These are phyloP conservation scores for Myriangium duriaei DNA, from an alignment of 2,329 filamentous ascomycete genomes.

Conservation along the genomic window DNA sequence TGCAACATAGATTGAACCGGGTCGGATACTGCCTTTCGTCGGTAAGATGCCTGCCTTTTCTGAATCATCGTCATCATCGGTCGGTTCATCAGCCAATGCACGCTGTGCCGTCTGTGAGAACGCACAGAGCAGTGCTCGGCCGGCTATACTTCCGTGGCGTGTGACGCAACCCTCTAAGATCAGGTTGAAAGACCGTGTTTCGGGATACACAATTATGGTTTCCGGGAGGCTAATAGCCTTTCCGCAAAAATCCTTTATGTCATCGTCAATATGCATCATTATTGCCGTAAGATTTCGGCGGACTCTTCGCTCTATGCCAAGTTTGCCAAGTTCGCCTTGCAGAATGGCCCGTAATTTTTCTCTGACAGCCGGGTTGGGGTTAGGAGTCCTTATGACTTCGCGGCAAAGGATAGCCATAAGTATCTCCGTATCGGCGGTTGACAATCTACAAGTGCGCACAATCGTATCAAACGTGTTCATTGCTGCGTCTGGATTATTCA, in stretches of 20 bases:
- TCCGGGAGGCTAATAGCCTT: slow-evolving; percentile 12
- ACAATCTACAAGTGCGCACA: slow-evolving; percentile 14
- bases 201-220: slow-evolving; percentile 10
- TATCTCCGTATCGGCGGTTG: neutral
- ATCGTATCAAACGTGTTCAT: slow-evolving; percentile 22
- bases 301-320: neutral
- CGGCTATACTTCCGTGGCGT: slow-evolving; percentile 34
- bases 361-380: neutral
- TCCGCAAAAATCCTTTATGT: slow-evolving; percentile 18
- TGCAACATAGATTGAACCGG: neutral
- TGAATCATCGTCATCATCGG: neutral
- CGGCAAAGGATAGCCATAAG: slow-evolving; percentile 2
- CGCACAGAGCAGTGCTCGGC: slow-evolving; percentile 34
- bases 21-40: slow-evolving; percentile 1
- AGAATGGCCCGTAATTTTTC: slow-evolving; percentile 8
- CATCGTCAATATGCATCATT: slow-evolving; percentile 19
- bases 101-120: slow-evolving; percentile 30
- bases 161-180: slow-evolving; percentile 44
- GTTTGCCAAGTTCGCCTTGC: slow-evolving; percentile 1
- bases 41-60: slow-evolving; percentile 1
- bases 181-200: slow-evolving; percentile 35
- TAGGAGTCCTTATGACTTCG: neutral
- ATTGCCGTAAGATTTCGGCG: slow-evolving; percentile 6
- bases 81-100: neutral
- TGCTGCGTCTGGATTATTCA: slow-evolving; percentile 27